A percentile compares a stretch with the other conserved stretches of the same genome.
These are phyloP conservation scores for Clavispora phyllophila DNA, from an alignment of 805 yeast genomes.

Conservation along the genomic window DNA sequence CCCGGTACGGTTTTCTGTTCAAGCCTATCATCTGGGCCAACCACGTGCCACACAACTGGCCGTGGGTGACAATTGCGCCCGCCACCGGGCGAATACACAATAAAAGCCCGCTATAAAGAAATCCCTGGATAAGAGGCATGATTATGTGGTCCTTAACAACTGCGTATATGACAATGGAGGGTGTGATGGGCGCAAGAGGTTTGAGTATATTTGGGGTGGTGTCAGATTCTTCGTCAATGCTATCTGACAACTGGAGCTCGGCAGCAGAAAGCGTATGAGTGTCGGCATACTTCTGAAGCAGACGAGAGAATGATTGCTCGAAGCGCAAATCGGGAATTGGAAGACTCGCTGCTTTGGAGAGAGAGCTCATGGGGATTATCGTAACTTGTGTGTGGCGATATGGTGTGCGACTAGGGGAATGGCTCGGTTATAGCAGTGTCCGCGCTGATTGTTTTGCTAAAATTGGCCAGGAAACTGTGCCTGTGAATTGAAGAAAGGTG, in stretches of 20 bases:
- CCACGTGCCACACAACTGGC: slow-evolving; percentile 26
- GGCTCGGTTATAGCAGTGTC: too few relatives aligned
- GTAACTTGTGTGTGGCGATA: too few relatives aligned
- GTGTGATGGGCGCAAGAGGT: slow-evolving; percentile 39
- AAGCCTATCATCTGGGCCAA: slow-evolving; percentile 19
- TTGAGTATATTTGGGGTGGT: slow-evolving; percentile 11
- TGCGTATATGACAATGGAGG: slow-evolving; percentile 43
- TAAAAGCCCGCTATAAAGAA: slow-evolving; percentile 40
- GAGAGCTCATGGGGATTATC: background rate
- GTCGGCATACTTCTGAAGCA: slow-evolving; percentile 27
- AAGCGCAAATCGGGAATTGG: slow-evolving; percentile 61
- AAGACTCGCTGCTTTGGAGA: slow-evolving; percentile 4
- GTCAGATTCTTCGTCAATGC: background rate
- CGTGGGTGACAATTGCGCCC: slow-evolving; percentile 18
- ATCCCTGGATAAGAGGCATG: slow-evolving; percentile 52
- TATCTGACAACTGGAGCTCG: slow-evolving; percentile 12
- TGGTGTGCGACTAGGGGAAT: too few relatives aligned
- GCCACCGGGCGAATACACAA: slow-evolving; percentile 35
- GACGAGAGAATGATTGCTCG: slow-evolving; percentile 51
- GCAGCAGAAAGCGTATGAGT: slow-evolving; percentile 12
- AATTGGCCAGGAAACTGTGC: too few relatives aligned
- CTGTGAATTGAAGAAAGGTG: too few relatives aligned
- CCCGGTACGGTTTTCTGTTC: background rate
- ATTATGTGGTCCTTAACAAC: slow-evolving; percentile 46
- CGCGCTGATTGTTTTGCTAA: too few relatives aligned